Evolutionary conservation across 176 grass and related monocot genomes (phyloP), one percentile per base, ranked within the genome.

Genomic region (Avena eriantha): DNA sequence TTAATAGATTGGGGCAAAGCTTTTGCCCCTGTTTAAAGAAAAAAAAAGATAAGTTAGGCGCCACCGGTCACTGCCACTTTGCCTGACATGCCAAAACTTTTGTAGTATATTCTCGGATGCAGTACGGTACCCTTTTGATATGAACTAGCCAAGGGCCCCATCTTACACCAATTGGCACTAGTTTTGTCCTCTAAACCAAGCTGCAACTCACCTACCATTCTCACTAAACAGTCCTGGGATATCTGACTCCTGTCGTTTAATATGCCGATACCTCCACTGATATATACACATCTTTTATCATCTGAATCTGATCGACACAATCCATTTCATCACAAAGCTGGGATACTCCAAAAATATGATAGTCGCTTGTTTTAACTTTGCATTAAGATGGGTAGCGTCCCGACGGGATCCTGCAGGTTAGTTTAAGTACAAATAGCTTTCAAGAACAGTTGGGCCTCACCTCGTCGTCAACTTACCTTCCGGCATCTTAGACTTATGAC

Each of bases 101-200:
- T 53, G 50, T 18, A 54, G 2, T 17, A 53, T 41, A 41, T 55
- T 75, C 57, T 22, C 45, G 1, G 29, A 35, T 54, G 59, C 45
- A 39, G 58, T 23, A 33, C 67, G 49, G 56, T 45, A 7, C 4
- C 21, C 6, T 50, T 10, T 22, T 12, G 2, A 8, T 26, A 61
- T 34, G n/a, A 56, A 48, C 23, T 47, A 47, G 17, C 36, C 34
- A 26, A 23, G 15, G 41, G 17, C 60, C 56, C 39, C 34, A 41
- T 64, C 22, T 69, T 56, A 18, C 4, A 8, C 26, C 21, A 23
- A 53, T 31, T 35, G 26, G 48, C 57, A 26, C 59, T 67, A 29
- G 13, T 72, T 86, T 80, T 80, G 70, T 17, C 67, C 18, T 6
- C 12, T 48, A 26, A 73, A 31, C 82, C 35, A 41, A 85, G 33